Conservation (phyloP, 169 alveolate species). For the Perkinsus olseni region DNA sequence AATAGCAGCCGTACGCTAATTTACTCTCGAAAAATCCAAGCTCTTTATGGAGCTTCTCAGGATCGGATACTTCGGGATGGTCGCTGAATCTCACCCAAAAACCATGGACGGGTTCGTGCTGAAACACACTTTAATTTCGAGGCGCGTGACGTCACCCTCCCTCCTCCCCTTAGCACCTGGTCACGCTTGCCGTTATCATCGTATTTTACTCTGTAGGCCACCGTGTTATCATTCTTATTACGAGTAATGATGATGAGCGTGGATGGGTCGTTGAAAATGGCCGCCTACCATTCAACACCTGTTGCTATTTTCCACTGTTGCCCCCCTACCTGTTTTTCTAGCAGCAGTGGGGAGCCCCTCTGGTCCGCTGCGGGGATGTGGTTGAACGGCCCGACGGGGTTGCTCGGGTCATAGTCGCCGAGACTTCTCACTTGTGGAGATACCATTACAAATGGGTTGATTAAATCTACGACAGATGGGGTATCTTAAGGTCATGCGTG, state of each 20-base stretch:
- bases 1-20: neutral
- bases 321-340: neutral
- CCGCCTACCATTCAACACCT: neutral
- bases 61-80: neutral
- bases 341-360: neutral
- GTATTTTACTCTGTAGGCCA: neutral
- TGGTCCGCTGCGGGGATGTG: neutral
- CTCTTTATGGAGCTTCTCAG: neutral
- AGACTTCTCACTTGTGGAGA: neutral
- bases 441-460: neutral
- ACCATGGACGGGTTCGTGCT: neutral
- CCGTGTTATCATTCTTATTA: neutral
- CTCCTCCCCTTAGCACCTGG: neutral
- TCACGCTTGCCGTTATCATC: neutral
- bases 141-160: neutral
- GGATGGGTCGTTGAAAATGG: neutral
- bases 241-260: neutral
- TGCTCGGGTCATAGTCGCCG: neutral
- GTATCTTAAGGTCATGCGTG: neutral
- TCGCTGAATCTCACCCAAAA: neutral
- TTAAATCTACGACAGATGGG: neutral
- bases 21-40: neutral
- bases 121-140: neutral
- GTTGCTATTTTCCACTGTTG: too few species aligned
- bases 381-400: neutral